Evolutionary conservation across 2,329 filamentous ascomycete genomes (phyloP), one percentile per base, ranked within the genome.

Genomic region (Aphanocladium album): DNA sequence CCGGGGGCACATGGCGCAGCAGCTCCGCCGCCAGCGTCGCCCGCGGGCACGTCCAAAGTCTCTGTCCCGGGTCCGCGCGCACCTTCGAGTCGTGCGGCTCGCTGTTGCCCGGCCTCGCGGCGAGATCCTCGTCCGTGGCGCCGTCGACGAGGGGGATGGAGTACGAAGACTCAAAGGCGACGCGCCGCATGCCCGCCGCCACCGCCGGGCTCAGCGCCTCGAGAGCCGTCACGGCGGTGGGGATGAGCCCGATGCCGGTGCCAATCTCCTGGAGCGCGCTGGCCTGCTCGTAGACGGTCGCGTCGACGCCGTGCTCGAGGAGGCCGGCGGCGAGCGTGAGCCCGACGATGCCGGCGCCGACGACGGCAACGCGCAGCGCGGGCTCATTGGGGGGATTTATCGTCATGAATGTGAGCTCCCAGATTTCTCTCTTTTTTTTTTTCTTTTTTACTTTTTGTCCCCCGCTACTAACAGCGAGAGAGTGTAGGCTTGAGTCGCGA

Each of bases 291-390:
- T 80, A 83, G 3, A 83, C 60, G 0, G 70, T 77, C 62, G 75
- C 79, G 0, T 71, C 65, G 17, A 83, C 67, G 2, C 69, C 68
- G 39, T 79, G 77, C 2, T 71, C 71, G 45, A 77, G 71, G 0
- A 83, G 74, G 16, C 74, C 80, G 0, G 82, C 70, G 0, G 79
- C 79, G 0, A 83, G 73, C 17, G 76, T 74, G 11, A 83, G 66
- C 8, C 81, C 81, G 3, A 77, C 81, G 62, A 77, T 83, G 66
- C 75, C 84, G 58, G 72, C 83, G 64, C 76, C 85, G 16, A 83
- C 68, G 21, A 83, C 77, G 56, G 79, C 80, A 46, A 82, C 66
- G n/a, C 59, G 57, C 53, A 63, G 43, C 3, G 54, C 27, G 2
- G 4, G 9, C 12, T 25, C 30, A 39, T 16, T 12, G 35, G 35